These are phyloP conservation scores for Talaromyces sp. DNA, from an alignment of 2,329 filamentous ascomycete genomes.

Conservation along the genomic window DNA sequence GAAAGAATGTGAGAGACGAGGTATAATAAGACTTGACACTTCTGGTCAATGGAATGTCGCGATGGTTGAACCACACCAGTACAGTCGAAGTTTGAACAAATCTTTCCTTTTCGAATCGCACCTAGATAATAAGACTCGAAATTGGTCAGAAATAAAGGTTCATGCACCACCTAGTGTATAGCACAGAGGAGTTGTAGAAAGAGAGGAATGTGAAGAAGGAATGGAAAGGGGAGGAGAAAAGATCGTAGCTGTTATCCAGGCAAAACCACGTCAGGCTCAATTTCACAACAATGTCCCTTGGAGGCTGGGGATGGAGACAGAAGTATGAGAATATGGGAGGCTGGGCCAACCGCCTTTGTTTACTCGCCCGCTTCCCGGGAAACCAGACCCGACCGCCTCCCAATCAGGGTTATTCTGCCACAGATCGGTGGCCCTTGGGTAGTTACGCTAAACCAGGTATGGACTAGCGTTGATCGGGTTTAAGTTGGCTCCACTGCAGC, in stretches of 20 bases:
- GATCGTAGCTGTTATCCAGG: conserved; percentile 40
- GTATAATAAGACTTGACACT: conserved; percentile 11
- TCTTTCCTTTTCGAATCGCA: conserved; percentile 23
- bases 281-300: conserved; percentile 17
- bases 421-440: not conserved
- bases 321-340: conserved; percentile 38
- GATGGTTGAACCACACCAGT: conserved; percentile 5
- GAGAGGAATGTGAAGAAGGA: conserved; percentile 33
- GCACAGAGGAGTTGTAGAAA: conserved; percentile 21
- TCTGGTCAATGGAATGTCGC: conserved; percentile 7
- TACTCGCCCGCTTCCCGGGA: conserved; percentile 40
- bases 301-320: conserved; percentile 41
- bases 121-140: conserved; percentile 23
- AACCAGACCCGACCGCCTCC: conserved; percentile 39
- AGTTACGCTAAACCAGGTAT: conserved; percentile 9
- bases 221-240: conserved; percentile 32
- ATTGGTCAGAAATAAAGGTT: conserved; percentile 27
- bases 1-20: conserved; percentile 20
- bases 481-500: conserved; percentile 17
- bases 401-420: conserved; percentile 14
- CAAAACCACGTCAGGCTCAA: conserved; percentile 24
- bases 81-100: conserved; percentile 9
- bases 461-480: conserved; percentile 14
- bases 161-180: conserved; percentile 15
- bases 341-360: conserved; percentile 48